These are phyloP conservation scores for Lecanosticta acicola DNA, from an alignment of 2,329 filamentous ascomycete genomes.

Conservation along the genomic window DNA sequence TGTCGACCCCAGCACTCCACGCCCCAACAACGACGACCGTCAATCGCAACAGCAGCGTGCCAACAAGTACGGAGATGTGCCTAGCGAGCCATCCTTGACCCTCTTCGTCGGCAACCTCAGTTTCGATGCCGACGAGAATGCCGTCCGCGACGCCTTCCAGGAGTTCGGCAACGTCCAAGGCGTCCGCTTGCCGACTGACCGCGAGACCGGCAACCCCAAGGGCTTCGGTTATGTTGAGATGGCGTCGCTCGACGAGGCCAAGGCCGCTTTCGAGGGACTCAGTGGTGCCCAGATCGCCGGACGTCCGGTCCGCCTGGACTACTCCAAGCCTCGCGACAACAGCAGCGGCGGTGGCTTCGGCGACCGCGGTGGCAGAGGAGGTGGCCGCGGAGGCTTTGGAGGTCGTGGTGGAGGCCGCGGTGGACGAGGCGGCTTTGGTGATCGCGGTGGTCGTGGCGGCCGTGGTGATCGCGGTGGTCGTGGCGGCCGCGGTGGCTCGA, in stretches of 20 bases:
- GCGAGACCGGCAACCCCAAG: slow-evolving; percentile 77
- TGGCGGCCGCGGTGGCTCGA: slow-evolving; percentile 43
- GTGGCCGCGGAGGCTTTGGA: slow-evolving; percentile 36
- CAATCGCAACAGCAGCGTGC: slow-evolving; percentile 46
- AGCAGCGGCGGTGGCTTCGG: slow-evolving; percentile 42
- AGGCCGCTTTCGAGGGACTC: slow-evolving; percentile 63
- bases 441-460: slow-evolving; percentile 50
- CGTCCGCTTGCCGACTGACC: slow-evolving; percentile 83
- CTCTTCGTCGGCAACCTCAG: slow-evolving; percentile 89
- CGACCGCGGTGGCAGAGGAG: slow-evolving; percentile 41
- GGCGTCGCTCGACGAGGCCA: slow-evolving; percentile 74
- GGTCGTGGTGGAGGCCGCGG: slow-evolving; percentile 32
- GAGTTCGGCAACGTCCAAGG: slow-evolving; percentile 66
- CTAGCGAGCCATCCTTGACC: slow-evolving; percentile 76
- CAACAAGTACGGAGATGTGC: slow-evolving; percentile 66
- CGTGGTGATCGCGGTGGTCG: slow-evolving; percentile 46
- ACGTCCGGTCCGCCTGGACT: slow-evolving; percentile 78
- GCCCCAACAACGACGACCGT: slow-evolving; percentile 50
- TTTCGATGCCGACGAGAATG: slow-evolving; percentile 74
- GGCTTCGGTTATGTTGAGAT: slow-evolving; percentile 91
- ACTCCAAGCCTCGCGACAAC: slow-evolving; percentile 49
- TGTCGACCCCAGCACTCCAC: slow-evolving; percentile 70
- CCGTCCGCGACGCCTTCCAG: slow-evolving; percentile 67
- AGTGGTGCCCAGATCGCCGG: slow-evolving; percentile 67
- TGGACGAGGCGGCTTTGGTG: slow-evolving; percentile 38